These are phyloP conservation scores for Microstroma glucosiphilum DNA, from an alignment of 1,284 basidiomycete species.

Conservation along the genomic window DNA sequence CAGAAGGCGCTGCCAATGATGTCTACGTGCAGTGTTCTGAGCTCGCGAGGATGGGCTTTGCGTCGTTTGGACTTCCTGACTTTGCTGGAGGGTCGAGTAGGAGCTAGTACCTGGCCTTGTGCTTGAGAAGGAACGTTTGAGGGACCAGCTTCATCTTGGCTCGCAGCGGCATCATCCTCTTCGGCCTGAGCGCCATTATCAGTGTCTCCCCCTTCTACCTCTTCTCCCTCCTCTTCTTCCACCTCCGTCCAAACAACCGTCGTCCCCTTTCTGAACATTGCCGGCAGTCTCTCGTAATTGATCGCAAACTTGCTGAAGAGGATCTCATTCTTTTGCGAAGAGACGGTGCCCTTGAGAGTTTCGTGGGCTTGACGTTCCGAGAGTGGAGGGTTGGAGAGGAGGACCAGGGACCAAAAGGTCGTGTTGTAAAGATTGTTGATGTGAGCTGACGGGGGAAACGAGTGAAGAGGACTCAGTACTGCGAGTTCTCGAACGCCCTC, in stretches of 20 bases:
- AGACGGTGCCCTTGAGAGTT: conserved; percentile 67
- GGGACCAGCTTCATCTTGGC: background rate
- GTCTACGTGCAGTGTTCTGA: conserved; percentile 47
- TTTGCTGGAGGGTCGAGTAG: background rate
- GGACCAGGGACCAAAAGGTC: conserved; percentile 85
- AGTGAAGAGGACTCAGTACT: background rate
- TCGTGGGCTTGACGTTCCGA: conserved; percentile 76
- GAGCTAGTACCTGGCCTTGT: no score
- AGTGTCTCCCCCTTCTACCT: conserved; percentile 14
- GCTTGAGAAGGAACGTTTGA: background rate
- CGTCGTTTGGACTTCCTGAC: background rate
- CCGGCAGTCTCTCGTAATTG: conserved; percentile 76
- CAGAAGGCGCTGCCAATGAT: conserved; percentile 46
- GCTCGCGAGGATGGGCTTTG: conserved; percentile 2
- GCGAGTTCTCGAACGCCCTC: no score
- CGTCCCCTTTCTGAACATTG: conserved; percentile 78
- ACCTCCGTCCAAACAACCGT: conserved; percentile 62
- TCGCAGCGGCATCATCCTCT: background rate
- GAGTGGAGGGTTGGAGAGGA: conserved; percentile 61
- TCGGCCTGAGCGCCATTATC: conserved; percentile 9
- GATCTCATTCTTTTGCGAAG: conserved; percentile 84
- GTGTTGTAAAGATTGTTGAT: conserved; percentile 99
- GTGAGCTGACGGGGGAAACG: conserved; percentile 62
- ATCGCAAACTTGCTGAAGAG: conserved; percentile 72
- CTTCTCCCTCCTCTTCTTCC: background rate